phyloP scores from a whole-genome alignment of 345 rosid genomes.

The Euphorbia lathyris region DNA sequence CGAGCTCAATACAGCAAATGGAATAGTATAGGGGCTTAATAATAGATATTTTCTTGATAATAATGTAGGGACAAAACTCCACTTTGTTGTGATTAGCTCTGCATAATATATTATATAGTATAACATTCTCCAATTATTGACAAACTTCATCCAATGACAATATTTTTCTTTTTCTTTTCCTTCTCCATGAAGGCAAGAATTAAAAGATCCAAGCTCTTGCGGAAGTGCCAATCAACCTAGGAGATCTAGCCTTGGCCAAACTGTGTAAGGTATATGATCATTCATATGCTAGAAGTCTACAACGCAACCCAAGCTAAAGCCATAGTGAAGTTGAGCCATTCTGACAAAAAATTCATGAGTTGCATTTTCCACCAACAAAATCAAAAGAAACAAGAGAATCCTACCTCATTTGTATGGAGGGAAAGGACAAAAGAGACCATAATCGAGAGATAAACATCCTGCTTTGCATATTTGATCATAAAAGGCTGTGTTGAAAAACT shows the following conservation, averaged over 20 bases:
- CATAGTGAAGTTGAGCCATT: not conserved
- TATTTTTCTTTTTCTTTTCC: not conserved
- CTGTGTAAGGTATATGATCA: not conserved
- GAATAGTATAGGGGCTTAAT: not conserved
- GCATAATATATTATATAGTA: not conserved
- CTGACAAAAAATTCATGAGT: not conserved
- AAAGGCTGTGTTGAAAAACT: conserved; percentile 87
- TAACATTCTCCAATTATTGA: not conserved
- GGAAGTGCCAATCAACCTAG: not conserved
- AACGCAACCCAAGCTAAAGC: conserved; percentile 2
- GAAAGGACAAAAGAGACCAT: conserved; percentile 76
- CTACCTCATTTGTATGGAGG: conserved; percentile 53
- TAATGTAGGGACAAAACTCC: not conserved
- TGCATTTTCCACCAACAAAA: not conserved
- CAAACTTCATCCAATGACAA: not conserved
- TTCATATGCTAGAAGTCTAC: not conserved
- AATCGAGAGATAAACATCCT: conserved; percentile 69
- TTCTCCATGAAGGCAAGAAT: not conserved
- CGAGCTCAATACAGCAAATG: too few species aligned
- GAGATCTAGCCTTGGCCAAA: not conserved
- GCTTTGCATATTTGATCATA: conserved; percentile 78
- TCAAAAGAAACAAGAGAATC: not conserved
- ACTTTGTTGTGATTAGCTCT: not conserved
- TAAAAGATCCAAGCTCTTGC: not conserved
- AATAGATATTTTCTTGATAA: not conserved